Evolutionary conservation across 1,284 basidiomycete species (phyloP).

Genomic region (Naganishia cerealis): DNA sequence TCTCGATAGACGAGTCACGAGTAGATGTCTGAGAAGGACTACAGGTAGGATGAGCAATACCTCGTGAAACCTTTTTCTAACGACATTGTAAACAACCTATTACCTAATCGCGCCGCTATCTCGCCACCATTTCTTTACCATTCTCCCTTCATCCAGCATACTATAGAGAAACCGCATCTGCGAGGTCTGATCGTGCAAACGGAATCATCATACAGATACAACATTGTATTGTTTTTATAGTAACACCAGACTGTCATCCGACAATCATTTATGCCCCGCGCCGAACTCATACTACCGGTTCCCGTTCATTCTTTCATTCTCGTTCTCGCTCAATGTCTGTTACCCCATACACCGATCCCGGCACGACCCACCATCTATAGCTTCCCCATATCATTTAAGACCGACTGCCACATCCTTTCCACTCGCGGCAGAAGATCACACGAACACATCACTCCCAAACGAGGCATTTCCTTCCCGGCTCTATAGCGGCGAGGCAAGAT

Average conservation of each 20-base stretch:
- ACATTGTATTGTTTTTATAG: not conserved
- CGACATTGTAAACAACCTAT: no score
- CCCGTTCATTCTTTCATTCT: not conserved
- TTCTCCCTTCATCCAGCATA: no score
- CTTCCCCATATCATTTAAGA: not conserved
- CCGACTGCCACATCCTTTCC: not conserved
- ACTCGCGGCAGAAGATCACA: constrained; percentile 5
- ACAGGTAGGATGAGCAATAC: no score
- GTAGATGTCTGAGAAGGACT: no score
- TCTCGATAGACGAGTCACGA: no score
- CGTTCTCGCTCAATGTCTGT: not conserved
- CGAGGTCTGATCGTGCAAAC: not conserved
- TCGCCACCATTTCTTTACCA: no score
- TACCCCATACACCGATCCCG: not conserved
- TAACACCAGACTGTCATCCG: not conserved
- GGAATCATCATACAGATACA: not conserved
- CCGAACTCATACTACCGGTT: no score
- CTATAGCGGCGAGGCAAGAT: constrained; percentile 63
- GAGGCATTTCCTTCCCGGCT: constrained; percentile 62
- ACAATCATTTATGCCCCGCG: not conserved
- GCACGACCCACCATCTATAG: not conserved
- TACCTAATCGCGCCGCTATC: no score
- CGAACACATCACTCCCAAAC: constrained; percentile 45
- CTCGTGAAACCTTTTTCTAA: no score
- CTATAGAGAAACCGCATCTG: not conserved